Conservation (phyloP, 2,329 filamentous ascomycete species). For the Ceratocystis lukuohia region DNA sequence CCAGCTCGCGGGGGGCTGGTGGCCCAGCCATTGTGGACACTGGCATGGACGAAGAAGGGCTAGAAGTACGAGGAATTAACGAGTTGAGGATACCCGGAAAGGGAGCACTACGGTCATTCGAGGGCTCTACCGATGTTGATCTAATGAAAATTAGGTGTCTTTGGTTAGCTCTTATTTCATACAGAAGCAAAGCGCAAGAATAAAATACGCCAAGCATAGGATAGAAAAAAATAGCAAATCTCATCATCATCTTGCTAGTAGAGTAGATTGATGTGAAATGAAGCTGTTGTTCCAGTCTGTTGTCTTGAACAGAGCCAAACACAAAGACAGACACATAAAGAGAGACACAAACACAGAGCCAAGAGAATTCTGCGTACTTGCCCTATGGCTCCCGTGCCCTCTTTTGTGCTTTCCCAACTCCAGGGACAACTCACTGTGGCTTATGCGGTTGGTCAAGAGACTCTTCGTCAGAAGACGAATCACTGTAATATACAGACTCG, state of each 20-base stretch:
- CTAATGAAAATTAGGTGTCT: neutral
- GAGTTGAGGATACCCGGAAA: conserved; percentile 5
- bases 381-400: neutral
- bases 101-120: conserved; percentile 17
- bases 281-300: too few species aligned
- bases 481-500: conserved; percentile 15
- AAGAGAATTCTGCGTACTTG: neutral
- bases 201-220: too few species aligned
- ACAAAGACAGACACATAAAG: too few species aligned
- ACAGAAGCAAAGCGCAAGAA: too few species aligned
- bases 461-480: conserved; percentile 15
- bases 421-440: conserved; percentile 7
- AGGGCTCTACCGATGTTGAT: neutral
- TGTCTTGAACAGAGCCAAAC: too few species aligned
- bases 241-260: too few species aligned
- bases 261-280: too few species aligned
- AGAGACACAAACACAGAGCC: too few species aligned
- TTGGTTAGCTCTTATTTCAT: neutral
- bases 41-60: conserved; percentile 27
- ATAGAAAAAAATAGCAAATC: too few species aligned
- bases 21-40: conserved; percentile 14
- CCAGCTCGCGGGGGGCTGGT: conserved; percentile 27
- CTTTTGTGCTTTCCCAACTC: neutral
- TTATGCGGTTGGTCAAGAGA: conserved; percentile 9
- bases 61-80: conserved; percentile 33